Conservation (phyloP, 257 asterid species). For the Plantago major region DNA sequence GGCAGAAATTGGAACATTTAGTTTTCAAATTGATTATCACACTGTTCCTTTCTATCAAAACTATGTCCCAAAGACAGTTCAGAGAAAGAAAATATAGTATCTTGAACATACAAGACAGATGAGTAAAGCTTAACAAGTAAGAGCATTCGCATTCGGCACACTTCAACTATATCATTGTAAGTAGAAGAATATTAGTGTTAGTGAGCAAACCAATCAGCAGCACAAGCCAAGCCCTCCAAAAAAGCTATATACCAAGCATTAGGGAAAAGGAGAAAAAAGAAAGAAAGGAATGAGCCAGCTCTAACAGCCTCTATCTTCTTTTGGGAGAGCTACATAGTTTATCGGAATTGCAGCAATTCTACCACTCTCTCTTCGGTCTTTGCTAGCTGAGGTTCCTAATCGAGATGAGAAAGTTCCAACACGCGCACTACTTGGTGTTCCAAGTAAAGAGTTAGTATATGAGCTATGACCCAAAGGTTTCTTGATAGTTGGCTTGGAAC, state of each 20-base stretch:
- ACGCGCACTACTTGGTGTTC: constrained; percentile 56
- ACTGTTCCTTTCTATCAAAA: neutral
- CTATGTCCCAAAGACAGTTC: neutral
- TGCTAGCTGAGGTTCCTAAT: constrained; percentile 35
- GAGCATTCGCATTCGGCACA: neutral
- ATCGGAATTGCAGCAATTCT: constrained; percentile 47
- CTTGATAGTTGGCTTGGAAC: constrained; percentile 50
- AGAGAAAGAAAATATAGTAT: neutral
- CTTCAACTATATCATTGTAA: neutral
- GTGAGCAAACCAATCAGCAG: neutral
- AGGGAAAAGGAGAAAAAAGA: constrained; percentile 1
- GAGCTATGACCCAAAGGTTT: constrained; percentile 60
- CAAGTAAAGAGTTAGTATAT: constrained; percentile 37
- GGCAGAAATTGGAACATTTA: too few relatives aligned
- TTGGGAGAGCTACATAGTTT: constrained; percentile 69
- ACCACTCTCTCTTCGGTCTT: constrained; percentile 52
- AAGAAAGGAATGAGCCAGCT: neutral
- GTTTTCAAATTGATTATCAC: neutral
- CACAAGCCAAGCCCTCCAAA: constrained; percentile 10
- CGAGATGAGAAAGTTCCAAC: constrained; percentile 42
- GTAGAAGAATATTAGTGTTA: too few relatives aligned
- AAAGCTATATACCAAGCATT: constrained; percentile 17
- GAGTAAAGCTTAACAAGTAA: neutral
- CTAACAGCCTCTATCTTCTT: constrained; percentile 45
- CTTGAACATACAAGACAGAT: neutral